Conservation (phyloP, 805 yeast species). For the Candida maesae region DNA sequence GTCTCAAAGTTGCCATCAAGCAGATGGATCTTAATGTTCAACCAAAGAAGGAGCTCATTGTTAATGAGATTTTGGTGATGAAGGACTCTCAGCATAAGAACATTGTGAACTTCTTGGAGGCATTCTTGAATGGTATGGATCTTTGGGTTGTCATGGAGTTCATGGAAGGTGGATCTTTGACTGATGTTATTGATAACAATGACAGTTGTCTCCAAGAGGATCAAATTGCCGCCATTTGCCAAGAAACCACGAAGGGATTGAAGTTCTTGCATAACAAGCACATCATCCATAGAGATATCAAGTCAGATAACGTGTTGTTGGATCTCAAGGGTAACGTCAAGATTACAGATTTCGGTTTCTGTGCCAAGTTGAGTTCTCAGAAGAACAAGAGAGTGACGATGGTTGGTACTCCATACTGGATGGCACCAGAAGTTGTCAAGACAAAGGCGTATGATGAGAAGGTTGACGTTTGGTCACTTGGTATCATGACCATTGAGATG, state of each 20-base stretch:
- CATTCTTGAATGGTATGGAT: constrained; percentile 68
- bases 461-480: constrained; percentile 97
- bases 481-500: constrained; percentile 98
- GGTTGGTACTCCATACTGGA: constrained; percentile 99
- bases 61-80: constrained; percentile 95
- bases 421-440: constrained; percentile 99
- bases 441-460: constrained; percentile 95
- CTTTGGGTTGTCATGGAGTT: constrained; percentile 99
- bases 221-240: constrained; percentile 89
- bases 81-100: constrained; percentile 91
- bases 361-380: constrained; percentile 86
- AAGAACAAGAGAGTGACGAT: constrained; percentile 91
- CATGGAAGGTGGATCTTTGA: constrained; percentile 98
- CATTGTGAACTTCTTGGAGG: constrained; percentile 91
- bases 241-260: constrained; percentile 86
- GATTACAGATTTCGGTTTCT: constrained; percentile 95
- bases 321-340: constrained; percentile 83
- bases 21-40: constrained; percentile 91
- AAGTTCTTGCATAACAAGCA: constrained; percentile 89
- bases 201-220: constrained; percentile 65
- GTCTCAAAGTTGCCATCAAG: constrained; percentile 85
- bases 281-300: constrained; percentile 94
- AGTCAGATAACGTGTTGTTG: constrained; percentile 88
- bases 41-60: constrained; percentile 91
- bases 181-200: constrained; percentile 92